Evolutionary conservation across 495 filamentous ascomycete species (phyloP).

Genomic region (Lasiosphaeris hirsuta): DNA sequence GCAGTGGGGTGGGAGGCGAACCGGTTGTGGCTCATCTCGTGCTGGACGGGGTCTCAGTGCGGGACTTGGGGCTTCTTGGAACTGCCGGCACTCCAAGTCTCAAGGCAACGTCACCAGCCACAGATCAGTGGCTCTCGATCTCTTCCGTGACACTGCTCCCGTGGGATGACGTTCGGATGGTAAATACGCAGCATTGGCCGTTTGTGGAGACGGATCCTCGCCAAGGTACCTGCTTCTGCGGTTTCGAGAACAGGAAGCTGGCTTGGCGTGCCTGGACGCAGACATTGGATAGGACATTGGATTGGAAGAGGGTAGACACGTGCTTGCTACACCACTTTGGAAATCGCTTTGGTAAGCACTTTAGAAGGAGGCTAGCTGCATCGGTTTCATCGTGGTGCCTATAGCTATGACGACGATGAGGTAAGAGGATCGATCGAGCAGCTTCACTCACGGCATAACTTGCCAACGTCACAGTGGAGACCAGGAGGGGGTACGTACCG

Average conservation of each 20-base stretch:
- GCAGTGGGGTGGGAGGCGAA: too few relatives aligned
- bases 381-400: background rate
- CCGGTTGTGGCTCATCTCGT: too few relatives aligned
- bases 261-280: too few relatives aligned
- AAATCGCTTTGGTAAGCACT: background rate
- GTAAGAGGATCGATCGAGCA: conserved; percentile 2
- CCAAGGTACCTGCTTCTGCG: too few relatives aligned
- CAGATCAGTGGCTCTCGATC: background rate
- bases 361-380: background rate
- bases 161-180: background rate
- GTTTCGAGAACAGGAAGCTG: too few relatives aligned
- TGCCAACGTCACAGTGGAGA: background rate
- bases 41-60: too few relatives aligned
- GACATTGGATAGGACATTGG: too few relatives aligned
- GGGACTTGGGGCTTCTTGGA: background rate
- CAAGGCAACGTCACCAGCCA: conserved; percentile 9
- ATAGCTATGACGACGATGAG: conserved; percentile 8
- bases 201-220: too few relatives aligned
- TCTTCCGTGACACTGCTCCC: background rate
- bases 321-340: too few relatives aligned
- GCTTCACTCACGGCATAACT: background rate
- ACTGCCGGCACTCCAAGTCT: background rate
- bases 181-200: background rate
- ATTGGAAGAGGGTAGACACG: too few relatives aligned
- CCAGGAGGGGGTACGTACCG: too few relatives aligned